These are phyloP conservation scores for Cicer judaicum DNA, from an alignment of 306 rosid species.

Conservation along the genomic window DNA sequence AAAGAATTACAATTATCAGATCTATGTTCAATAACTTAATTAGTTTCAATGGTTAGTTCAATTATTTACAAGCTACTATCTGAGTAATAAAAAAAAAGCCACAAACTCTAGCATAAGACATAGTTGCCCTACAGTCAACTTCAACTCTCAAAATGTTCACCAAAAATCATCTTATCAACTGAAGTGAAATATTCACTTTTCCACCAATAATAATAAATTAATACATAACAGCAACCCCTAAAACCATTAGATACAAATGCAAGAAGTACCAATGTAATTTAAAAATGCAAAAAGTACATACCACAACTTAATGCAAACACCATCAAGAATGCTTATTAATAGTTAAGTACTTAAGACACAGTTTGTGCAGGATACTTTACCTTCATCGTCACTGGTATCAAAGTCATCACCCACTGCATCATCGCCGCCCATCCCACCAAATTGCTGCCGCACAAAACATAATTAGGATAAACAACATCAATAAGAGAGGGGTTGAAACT, in stretches of 20 bases:
- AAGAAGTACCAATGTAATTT: neutral
- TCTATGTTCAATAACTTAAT: neutral
- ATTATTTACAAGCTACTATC: constrained; percentile 2
- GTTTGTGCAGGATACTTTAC: constrained; percentile 29
- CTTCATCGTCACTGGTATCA: constrained; percentile 74
- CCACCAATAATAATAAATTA: neutral
- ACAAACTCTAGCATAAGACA: neutral
- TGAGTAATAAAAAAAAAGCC: neutral
- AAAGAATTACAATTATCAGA: neutral
- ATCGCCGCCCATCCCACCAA: constrained; percentile 64
- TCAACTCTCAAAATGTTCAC: neutral
- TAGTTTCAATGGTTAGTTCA: neutral
- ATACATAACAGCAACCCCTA: neutral
- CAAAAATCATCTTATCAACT: neutral
- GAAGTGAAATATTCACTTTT: neutral
- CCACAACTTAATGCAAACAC: constrained; percentile 7
- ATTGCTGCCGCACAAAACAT: constrained; percentile 59
- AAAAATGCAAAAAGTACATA: neutral
- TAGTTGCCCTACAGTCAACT: neutral
- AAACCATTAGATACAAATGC: neutral
- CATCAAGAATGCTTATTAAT: neutral
- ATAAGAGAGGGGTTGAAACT: constrained; percentile 5
- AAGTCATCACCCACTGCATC: constrained; percentile 62
- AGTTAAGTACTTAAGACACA: neutral
- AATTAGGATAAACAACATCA: neutral